These are phyloP conservation scores for Austroboletus novae-zelandiae DNA, from an alignment of 1,284 basidiomycete genomes.

Conservation along the genomic window DNA sequence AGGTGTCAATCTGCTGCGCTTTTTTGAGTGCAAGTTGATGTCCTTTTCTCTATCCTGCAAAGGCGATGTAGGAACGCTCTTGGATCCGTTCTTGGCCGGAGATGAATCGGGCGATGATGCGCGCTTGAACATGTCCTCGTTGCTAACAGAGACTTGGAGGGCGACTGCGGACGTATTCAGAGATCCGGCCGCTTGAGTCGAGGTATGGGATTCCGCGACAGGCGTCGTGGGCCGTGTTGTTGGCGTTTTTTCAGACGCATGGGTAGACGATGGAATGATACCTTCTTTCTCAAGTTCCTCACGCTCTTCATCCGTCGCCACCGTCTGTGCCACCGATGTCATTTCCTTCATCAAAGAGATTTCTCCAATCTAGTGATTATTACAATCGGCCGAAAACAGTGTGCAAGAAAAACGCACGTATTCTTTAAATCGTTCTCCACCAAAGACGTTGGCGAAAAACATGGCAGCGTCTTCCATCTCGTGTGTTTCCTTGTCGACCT, in stretches of 20 bases:
- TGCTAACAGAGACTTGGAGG: constrained; percentile 18
- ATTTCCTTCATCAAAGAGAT: constrained; percentile 92
- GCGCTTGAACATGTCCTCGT: constrained; percentile 20
- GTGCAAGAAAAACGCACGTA: constrained; percentile 58
- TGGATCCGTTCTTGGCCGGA: constrained; percentile 21
- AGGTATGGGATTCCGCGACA: constrained; percentile 16
- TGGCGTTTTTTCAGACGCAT: constrained; percentile 17
- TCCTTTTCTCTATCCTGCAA: constrained; percentile 35
- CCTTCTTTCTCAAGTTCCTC: constrained; percentile 79
- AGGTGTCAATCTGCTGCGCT: constrained; percentile 65
- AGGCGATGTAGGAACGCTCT: constrained; percentile 26
- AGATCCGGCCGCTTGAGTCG: constrained; percentile 3
- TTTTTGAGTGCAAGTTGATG: constrained; percentile 30
- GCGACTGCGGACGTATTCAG: constrained; percentile 17
- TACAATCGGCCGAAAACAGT: background rate
- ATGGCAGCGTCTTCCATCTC: constrained; percentile 85
- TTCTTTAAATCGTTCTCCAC: constrained; percentile 83
- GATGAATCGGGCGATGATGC: constrained; percentile 17
- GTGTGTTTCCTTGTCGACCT: constrained; percentile 72
- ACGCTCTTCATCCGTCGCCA: constrained; percentile 90
- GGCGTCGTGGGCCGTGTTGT: constrained; percentile 26
- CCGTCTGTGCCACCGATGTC: constrained; percentile 74
- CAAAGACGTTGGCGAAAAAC: constrained; percentile 91
- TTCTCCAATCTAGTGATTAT: constrained; percentile 73
- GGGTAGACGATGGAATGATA: constrained; percentile 29